Evolutionary conservation across 2,329 filamentous ascomycete species (phyloP), one percentile per base, ranked within the genome.

Genomic region (Stachybotrys chlorohalonatus): DNA sequence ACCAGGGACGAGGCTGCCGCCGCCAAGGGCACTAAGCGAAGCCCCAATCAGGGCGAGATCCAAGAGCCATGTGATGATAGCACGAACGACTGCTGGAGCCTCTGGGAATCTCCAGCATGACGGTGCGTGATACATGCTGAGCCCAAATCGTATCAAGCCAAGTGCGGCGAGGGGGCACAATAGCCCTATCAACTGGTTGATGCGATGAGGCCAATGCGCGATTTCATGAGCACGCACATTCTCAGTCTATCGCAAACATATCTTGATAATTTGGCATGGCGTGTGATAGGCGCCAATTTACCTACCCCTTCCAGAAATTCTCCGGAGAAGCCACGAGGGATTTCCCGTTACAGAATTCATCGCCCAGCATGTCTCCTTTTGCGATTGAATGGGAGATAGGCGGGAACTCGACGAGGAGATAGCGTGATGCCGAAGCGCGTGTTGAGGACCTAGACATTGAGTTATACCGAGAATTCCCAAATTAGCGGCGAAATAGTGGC

Each of bases 121-220:
- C 24, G 24, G 24, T 45, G 39, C 39, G 11, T 45, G 39, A 11
- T 45, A 24, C 24, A 2, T 4, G 24, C 24, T 24, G 24, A 24
- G 24, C 24, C 24, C 24, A 24, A 24, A 24, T 24, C 24, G 24
- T 24, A 24, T 24, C 24, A 24, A 24, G 24, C 4, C 24, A 24
- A 24, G 24, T 24, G 24, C 24, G 24, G 24, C 24, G n/a, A 45
- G 39, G 11, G 39, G 39, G 11, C 39, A 45, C 11, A 45, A n/a
- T 45, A 11, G n/a, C 39, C n/a, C 39, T 11, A 11, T 5, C 39
- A 61, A 56, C 59, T 61, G 60, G 58, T 55, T 56, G 51, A 56
- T 55, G 48, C 62, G 62, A 60, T 59, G 63, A 60, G 58, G 60
- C 61, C 24, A 24, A 24, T 24, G 24, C 24, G 24, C 24, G 24